These are phyloP conservation scores for Schizochytrium sp. DNA, from an alignment of 108 stramenopile species.

Conservation along the genomic window DNA sequence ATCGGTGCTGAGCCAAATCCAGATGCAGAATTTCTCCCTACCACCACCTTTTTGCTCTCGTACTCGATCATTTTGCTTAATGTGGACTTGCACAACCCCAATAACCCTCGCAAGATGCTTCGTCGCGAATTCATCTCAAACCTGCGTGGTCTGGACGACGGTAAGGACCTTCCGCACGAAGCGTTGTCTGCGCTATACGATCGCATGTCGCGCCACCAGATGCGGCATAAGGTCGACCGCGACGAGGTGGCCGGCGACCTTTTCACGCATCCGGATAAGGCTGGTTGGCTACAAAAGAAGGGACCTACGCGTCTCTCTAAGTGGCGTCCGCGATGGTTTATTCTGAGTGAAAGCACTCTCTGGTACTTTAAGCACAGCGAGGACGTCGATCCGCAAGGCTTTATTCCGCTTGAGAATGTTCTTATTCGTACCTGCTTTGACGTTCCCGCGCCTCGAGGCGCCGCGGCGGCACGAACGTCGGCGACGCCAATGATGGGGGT, in stretches of 20 bases:
- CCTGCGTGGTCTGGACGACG: background rate
- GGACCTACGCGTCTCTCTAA: background rate
- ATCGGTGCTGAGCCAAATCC: background rate
- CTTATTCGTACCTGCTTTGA: background rate
- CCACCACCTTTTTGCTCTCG: background rate
- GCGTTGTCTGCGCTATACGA: background rate
- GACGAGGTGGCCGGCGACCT: background rate
- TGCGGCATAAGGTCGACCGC: background rate
- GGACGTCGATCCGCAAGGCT: background rate
- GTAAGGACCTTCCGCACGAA: background rate
- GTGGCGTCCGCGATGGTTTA: background rate
- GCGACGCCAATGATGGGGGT: no score
- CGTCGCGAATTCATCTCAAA: background rate
- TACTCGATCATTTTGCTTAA: background rate
- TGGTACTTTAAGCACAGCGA: background rate
- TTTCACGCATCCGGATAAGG: constrained; percentile 8
- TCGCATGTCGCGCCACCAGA: background rate
- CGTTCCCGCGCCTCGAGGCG: background rate
- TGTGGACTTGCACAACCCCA: constrained; percentile 9
- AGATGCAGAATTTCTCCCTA: background rate
- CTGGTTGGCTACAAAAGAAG: background rate
- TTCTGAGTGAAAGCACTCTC: background rate
- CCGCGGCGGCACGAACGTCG: no score
- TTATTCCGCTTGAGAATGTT: constrained; percentile 6
- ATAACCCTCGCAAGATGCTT: background rate